Percentiles rank a stretch among this genome's conserved stretches.
These are phyloP conservation scores for Olyra latifolia DNA, from an alignment of 176 grass and related monocot species.

Conservation along the genomic window DNA sequence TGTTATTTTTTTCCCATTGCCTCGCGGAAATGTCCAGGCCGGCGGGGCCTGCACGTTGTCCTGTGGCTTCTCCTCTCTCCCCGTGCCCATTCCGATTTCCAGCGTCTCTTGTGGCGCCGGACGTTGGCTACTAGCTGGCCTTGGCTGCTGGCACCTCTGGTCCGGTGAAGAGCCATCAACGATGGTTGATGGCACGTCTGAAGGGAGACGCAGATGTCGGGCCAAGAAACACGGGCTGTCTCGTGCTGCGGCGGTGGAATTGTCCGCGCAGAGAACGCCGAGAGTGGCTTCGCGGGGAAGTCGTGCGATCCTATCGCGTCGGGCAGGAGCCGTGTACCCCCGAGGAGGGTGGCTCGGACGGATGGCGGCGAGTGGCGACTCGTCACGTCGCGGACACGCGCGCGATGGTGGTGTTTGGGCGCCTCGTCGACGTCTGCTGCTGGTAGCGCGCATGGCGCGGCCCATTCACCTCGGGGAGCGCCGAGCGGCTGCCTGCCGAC, in stretches of 20 bases:
- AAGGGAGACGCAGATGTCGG: not conserved
- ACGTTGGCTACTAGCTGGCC: too few species aligned
- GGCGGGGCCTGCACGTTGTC: not conserved
- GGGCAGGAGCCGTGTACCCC: not conserved
- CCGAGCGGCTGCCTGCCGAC: too few species aligned
- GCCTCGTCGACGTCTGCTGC: too few species aligned
- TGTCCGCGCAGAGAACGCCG: not conserved
- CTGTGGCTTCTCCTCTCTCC: not conserved
- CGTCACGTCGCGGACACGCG: too few species aligned
- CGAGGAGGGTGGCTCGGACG: not conserved
- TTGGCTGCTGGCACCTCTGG: too few species aligned
- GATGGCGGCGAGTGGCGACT: not conserved
- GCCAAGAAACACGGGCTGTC: not conserved
- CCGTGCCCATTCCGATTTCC: not conserved
- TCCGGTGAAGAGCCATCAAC: too few species aligned
- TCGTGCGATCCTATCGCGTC: not conserved
- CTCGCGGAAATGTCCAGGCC: not conserved
- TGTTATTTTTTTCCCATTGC: constrained; percentile 1
- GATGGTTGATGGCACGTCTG: not conserved
- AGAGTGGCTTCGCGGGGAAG: not conserved
- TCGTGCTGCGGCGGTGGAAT: not conserved
- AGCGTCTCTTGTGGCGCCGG: too few species aligned
- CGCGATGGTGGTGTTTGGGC: too few species aligned
- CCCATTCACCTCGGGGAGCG: too few species aligned
- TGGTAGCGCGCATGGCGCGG: too few species aligned